Percentiles rank a stretch among this genome's conserved stretches.
Evolutionary conservation across 2,329 filamentous ascomycete species (phyloP).

Genomic region (Chaetomiaceae sp.): DNA sequence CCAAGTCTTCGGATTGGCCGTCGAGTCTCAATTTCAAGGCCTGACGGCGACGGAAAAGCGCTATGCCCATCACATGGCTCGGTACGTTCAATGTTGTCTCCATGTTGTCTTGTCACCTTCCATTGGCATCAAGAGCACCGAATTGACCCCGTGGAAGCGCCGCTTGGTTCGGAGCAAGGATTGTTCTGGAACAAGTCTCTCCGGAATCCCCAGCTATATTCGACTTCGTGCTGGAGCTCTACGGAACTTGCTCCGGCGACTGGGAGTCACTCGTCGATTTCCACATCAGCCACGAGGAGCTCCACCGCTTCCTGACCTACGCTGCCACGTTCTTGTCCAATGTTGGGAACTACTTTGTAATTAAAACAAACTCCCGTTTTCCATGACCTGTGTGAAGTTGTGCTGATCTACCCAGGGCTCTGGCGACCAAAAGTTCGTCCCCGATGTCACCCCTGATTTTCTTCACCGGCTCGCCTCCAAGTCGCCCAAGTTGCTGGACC

Average conservation of each 20-base stretch:
- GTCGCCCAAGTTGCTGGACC: constrained; percentile 14
- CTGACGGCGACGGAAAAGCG: not conserved
- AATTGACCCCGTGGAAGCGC: constrained; percentile 30
- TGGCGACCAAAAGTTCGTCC: constrained; percentile 57
- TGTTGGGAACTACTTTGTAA: constrained; percentile 53
- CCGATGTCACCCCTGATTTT: constrained; percentile 38
- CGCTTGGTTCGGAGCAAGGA: constrained; percentile 50
- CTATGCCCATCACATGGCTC: constrained; percentile 4
- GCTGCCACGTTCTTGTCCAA: constrained; percentile 55
- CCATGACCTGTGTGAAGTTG: not conserved
- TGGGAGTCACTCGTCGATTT: constrained; percentile 44
- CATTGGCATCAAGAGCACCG: too few species aligned
- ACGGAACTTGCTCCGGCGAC: constrained; percentile 45
- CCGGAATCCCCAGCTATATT: constrained; percentile 54
- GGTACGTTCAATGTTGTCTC: not conserved
- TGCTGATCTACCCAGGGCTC: constrained; percentile 35
- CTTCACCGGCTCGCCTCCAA: constrained; percentile 39
- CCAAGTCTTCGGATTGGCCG: not conserved
- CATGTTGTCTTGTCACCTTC: too few species aligned
- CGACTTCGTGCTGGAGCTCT: constrained; percentile 53
- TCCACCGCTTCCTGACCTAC: constrained; percentile 50
- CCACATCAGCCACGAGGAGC: constrained; percentile 34
- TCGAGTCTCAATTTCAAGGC: not conserved
- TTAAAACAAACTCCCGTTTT: not conserved
- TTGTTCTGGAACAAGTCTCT: constrained; percentile 55